Evolutionary conservation across 2,329 filamentous ascomycete species (phyloP).

Genomic region (Lachnellula hyalina): DNA sequence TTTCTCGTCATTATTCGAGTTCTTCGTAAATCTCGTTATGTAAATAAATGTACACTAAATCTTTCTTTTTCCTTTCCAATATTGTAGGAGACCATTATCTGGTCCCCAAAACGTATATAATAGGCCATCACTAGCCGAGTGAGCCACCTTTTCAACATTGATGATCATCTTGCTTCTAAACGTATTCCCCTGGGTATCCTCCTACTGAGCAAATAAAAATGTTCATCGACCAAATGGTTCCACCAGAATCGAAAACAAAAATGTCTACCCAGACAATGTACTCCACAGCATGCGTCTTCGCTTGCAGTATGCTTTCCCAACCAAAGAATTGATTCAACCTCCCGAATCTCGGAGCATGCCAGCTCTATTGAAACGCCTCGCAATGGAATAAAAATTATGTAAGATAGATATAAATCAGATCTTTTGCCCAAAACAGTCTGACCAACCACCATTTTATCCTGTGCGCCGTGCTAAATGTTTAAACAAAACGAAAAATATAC

Average conservation of each 20-base stretch:
- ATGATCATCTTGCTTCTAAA: neutral
- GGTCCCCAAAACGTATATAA: slow-evolving; percentile 3
- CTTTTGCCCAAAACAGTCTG: slow-evolving; percentile 1
- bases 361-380: slow-evolving; percentile 7
- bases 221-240: neutral
- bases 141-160: neutral
- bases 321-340: slow-evolving; percentile 7
- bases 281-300: neutral
- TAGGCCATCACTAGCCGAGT: neutral
- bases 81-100: neutral
- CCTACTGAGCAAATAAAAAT: neutral
- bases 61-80: neutral
- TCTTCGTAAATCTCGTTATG: neutral
- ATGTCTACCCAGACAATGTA: neutral
- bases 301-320: neutral
- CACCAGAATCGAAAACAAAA: neutral
- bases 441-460: slow-evolving; percentile 5
- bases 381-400: slow-evolving; percentile 8
- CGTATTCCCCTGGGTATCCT: neutral
- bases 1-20: slow-evolving; percentile 2
- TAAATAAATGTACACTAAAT: neutral
- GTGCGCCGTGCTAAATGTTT: slow-evolving; percentile 18
- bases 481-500: slow-evolving; percentile 18
- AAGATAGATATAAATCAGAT: slow-evolving; percentile 15
- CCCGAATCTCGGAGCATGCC: slow-evolving; percentile 11